Base-by-base conservation (phyloP, 805 yeast species). In the Yarrowia deformans region DNA sequence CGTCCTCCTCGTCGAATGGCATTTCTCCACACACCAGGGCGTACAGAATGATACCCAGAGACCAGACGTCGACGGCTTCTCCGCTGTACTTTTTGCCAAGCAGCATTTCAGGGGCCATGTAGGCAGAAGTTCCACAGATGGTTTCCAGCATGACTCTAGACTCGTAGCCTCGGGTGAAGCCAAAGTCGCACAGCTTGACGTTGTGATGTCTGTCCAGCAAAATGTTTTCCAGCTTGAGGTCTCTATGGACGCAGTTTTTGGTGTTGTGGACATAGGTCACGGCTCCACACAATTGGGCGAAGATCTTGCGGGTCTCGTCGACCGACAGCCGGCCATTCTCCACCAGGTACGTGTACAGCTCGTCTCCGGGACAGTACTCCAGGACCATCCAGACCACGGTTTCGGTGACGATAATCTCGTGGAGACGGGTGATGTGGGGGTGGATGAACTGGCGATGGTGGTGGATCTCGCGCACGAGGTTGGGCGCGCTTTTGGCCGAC, bases 91-190 rank as follows among this genome's bases (percentile, higher is more conserved):
- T 87, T 70, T 85, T 84, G 71, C 87, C 84, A 69, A 82, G 81
- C 18, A 93, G 81, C 71, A 95, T 81, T 76, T 94, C 99, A 0
- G 99, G 99, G 0, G 99, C 97, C 97, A 94, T 93, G 77, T 94
- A 94, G 3, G 92, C 96, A 0, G 93, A 87, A 0, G 98, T 94
- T 2, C 99, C 99, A 79, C 99, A 94, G 1, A 93, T 83, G 0
- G 97, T 95, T 63, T 89, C 90, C 42, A 94, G 79, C 58, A 89
- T 78, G 6, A 83, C 79, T 63, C 89, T 82, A 0, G 83, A 80
- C 40, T 82, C 83, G 70, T 84, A 86, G 73, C 91, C 97, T 71
- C 98, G 82, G 0, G 97, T 91, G 77, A 94, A 94, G 0, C 99
- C 99, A 79, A 94, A 93, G 79, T 94, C 99, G 7, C 97, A 88